These are phyloP conservation scores for Salicornia ramosissima DNA, from an alignment of 148 eudicot species.

Conservation along the genomic window DNA sequence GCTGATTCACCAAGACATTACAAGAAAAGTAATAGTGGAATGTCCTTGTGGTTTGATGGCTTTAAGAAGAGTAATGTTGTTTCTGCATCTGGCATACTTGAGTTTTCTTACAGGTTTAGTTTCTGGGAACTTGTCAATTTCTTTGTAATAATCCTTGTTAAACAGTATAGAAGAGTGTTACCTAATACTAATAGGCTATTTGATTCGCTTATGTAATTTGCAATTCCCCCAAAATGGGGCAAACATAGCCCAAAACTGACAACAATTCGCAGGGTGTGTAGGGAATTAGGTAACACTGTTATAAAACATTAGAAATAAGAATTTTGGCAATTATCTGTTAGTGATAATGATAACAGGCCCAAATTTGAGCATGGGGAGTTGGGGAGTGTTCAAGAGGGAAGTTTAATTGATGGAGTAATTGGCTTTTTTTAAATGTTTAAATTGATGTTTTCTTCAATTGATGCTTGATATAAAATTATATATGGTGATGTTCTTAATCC, in stretches of 20 bases:
- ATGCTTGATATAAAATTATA: background rate
- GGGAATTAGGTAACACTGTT: no score
- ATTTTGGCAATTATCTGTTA: background rate
- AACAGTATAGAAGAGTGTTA: background rate
- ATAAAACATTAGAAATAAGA: background rate
- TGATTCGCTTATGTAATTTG: no score
- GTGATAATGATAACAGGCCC: background rate
- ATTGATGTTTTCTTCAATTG: background rate
- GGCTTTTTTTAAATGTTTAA: background rate
- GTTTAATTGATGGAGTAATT: background rate
- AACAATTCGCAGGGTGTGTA: no score
- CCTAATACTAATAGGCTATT: no score
- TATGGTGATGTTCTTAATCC: background rate
- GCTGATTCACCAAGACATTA: slow-evolving; percentile 65
- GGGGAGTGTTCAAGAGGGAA: background rate
- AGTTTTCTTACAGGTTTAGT: slow-evolving; percentile 77
- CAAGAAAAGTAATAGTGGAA: slow-evolving; percentile 31
- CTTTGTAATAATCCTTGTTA: background rate
- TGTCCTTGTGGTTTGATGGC: slow-evolving; percentile 65
- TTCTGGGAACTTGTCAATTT: background rate
- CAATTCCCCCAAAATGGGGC: no score
- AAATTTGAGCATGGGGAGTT: background rate
- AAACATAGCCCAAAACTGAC: no score
- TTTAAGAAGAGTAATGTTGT: slow-evolving; percentile 57
- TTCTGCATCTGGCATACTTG: slow-evolving; percentile 82